Conservation (phyloP, 2,329 filamentous ascomycete genomes). For the Scedosporium apiospermum region DNA sequence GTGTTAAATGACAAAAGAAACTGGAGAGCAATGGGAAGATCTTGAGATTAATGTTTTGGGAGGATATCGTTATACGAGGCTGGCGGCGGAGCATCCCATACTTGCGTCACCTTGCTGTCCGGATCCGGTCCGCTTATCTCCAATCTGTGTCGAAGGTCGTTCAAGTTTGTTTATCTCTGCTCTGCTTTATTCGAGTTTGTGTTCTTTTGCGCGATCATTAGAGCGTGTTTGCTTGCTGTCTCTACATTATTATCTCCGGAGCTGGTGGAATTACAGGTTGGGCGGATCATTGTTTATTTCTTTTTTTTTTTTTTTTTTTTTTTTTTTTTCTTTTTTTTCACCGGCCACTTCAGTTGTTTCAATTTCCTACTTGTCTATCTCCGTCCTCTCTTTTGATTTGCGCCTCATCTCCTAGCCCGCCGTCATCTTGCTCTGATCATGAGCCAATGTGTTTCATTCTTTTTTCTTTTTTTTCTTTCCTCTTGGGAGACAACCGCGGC, state of each 20-base stretch:
- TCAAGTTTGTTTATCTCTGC: neutral
- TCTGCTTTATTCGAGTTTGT: neutral
- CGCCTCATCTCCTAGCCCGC: neutral
- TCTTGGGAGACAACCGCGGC: neutral
- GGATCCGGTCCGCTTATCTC: neutral
- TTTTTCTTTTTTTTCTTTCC: neutral
- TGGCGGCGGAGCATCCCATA: neutral
- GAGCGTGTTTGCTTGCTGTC: neutral
- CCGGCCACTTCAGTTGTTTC: neutral
- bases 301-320: constrained; percentile 1
- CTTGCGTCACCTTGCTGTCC: constrained; percentile 2
- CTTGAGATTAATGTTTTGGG: neutral
- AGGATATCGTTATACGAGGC: neutral
- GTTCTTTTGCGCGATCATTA: neutral
- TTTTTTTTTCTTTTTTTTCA: neutral
- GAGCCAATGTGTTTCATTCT: neutral
- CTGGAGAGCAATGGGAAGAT: neutral
- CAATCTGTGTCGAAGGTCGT: neutral
- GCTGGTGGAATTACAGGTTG: constrained; percentile 5
- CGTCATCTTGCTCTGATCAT: neutral
- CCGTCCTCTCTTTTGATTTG: neutral
- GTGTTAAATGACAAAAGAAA: neutral
- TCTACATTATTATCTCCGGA: neutral
- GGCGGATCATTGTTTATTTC: neutral
- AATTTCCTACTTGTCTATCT: neutral